These are phyloP conservation scores for Suillus paluster DNA, from an alignment of 768 basidiomycete genomes.

Conservation along the genomic window DNA sequence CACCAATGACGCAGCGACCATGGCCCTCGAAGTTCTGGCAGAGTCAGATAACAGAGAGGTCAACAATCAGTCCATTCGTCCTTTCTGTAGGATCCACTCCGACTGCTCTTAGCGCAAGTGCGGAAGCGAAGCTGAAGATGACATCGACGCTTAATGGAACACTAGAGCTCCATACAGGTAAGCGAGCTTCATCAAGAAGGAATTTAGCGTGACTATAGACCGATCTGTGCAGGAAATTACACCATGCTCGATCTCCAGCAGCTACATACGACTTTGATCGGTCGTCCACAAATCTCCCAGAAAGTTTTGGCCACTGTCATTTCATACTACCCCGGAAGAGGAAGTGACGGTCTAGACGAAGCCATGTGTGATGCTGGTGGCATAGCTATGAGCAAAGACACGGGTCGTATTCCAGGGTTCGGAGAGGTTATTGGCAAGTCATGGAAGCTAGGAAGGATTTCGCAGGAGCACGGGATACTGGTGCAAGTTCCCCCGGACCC, in stretches of 20 bases:
- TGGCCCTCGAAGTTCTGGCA: conserved; percentile 53
- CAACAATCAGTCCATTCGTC: conserved; percentile 58
- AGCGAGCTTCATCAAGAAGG: conserved; percentile 15
- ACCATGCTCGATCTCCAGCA: conserved; percentile 87
- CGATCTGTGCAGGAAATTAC: conserved; percentile 64
- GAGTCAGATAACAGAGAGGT: conserved; percentile 34
- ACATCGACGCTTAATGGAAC: conserved; percentile 55
- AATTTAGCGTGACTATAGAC: conserved; percentile 1
- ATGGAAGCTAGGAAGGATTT: conserved; percentile 68
- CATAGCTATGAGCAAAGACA: conserved; percentile 88
- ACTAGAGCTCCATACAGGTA: conserved; percentile 80
- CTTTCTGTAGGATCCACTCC: conserved; percentile 89
- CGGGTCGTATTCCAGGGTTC: conserved; percentile 70
- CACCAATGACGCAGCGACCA: conserved; percentile 66
- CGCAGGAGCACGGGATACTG: conserved; percentile 82
- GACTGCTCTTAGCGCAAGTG: conserved; percentile 77
- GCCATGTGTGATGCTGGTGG: conserved; percentile 85
- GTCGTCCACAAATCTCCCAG: conserved; percentile 60
- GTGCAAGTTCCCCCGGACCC: conserved; percentile 37
- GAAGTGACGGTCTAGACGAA: conserved; percentile 64
- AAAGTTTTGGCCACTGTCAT: conserved; percentile 73
- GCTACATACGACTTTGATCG: conserved; percentile 70
- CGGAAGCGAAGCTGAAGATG: conserved; percentile 49
- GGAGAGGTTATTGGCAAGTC: conserved; percentile 71
- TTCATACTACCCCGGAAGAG: conserved; percentile 79